Conservation (phyloP, 2,329 filamentous ascomycete species). For the Boeremia exigua region DNA sequence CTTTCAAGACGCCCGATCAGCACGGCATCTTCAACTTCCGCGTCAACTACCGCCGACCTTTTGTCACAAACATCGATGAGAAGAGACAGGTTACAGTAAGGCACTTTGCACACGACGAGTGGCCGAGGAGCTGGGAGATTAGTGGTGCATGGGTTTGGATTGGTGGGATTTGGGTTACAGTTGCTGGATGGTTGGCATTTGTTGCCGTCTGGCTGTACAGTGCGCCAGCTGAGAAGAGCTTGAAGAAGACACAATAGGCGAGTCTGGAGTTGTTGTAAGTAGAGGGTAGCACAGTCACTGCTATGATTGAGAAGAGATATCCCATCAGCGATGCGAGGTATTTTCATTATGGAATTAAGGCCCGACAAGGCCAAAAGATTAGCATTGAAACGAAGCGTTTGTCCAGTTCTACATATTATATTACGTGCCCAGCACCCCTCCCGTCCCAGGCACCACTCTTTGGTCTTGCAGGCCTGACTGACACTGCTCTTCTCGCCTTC, state of each 20-base stretch:
- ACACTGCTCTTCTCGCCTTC: constrained; percentile 18
- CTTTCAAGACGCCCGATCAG: constrained; percentile 89
- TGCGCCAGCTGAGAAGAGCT: constrained; percentile 60
- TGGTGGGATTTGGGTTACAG: constrained; percentile 81
- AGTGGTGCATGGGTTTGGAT: constrained; percentile 95
- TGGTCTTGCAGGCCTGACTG: constrained; percentile 28
- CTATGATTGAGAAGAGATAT: constrained; percentile 14
- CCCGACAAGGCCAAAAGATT: constrained; percentile 12
- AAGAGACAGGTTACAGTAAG: constrained; percentile 94
- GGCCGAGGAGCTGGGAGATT: constrained; percentile 88
- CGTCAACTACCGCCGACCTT: constrained; percentile 95
- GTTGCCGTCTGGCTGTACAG: constrained; percentile 87
- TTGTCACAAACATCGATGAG: constrained; percentile 87
- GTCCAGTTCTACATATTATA: neutral
- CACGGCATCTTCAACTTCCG: constrained; percentile 99
- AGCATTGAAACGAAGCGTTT: constrained; percentile 15
- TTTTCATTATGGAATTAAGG: constrained; percentile 15
- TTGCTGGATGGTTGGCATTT: constrained; percentile 84
- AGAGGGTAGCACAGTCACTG: neutral
- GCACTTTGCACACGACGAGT: constrained; percentile 98
- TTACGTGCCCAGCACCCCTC: neutral
- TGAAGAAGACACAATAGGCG: constrained; percentile 57
- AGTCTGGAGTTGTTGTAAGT: constrained; percentile 2
- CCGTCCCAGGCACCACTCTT: constrained; percentile 21
- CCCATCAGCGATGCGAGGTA: constrained; percentile 18